Percentiles rank a stretch among this genome's conserved stretches.
Conservation (phyloP, 345 rosid genomes). For the Alliaria petiolata region DNA sequence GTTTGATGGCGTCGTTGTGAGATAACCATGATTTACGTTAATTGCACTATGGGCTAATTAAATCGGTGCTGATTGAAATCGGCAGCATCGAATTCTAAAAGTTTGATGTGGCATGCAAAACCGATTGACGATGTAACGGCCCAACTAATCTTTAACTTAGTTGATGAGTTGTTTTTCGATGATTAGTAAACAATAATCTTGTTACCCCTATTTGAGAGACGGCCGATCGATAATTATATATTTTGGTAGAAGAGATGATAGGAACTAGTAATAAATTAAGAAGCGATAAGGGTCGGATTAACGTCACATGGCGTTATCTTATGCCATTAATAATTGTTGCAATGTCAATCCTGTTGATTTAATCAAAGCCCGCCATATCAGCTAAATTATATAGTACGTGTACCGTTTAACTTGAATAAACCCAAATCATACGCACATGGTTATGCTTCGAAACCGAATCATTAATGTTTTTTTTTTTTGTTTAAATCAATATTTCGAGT, state of each 20-base stretch:
- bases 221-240: background rate
- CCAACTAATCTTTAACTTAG: background rate
- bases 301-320: background rate
- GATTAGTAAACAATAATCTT: background rate
- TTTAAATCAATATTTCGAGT: constrained; percentile 2
- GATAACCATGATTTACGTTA: background rate
- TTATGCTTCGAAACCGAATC: constrained; percentile 13
- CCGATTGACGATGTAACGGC: background rate
- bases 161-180: background rate
- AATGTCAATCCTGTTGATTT: constrained; percentile 17
- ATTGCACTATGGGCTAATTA: background rate
- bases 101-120: background rate
- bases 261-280: background rate
- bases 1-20: background rate
- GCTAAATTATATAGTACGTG: background rate
- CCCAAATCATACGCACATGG: constrained; percentile 12
- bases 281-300: background rate
- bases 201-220: background rate
- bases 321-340: background rate
- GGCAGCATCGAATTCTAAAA: background rate
- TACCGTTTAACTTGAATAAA: background rate
- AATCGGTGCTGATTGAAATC: background rate
- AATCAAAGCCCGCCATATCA: background rate
- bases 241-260: background rate
- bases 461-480: background rate